Conservation (phyloP, 179 eudicot genomes). For the Carnegiea gigantea region DNA sequence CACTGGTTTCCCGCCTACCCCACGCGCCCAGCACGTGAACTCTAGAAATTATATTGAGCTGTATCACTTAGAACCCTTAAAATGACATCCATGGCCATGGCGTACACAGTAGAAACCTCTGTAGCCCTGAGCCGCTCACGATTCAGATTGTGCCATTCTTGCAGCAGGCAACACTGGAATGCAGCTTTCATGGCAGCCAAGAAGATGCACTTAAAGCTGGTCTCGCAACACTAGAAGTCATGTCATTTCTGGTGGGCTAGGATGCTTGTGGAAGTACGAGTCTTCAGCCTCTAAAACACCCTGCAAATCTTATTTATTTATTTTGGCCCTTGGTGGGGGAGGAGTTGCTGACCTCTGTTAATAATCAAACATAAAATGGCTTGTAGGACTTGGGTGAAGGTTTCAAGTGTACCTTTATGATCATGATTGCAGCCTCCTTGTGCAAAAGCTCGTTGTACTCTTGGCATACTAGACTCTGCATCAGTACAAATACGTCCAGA, state of each 20-base stretch:
- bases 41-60: no score
- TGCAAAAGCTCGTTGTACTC: constrained; percentile 92
- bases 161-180: no score
- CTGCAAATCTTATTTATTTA: constrained; percentile 33
- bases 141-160: no score
- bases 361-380: neutral
- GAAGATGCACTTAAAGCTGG: neutral
- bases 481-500: neutral
- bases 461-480: constrained; percentile 68
- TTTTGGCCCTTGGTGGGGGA: no score
- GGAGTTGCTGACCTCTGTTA: neutral
- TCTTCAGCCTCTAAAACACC: constrained; percentile 72
- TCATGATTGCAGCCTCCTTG: constrained; percentile 88
- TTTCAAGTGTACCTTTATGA: constrained; percentile 57
- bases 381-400: neutral
- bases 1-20: no score
- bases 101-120: no score
- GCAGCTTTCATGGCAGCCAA: neutral
- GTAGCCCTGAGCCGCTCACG: no score
- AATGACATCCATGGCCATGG: no score
- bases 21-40: no score
- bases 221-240: constrained; percentile 5
- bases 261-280: constrained; percentile 24
- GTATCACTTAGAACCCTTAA: no score
- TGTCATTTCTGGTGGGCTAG: constrained; percentile 15